phyloP scores from a whole-genome alignment of 371 early-diverging fungal species.

The Syncephalastrum racemosum region DNA sequence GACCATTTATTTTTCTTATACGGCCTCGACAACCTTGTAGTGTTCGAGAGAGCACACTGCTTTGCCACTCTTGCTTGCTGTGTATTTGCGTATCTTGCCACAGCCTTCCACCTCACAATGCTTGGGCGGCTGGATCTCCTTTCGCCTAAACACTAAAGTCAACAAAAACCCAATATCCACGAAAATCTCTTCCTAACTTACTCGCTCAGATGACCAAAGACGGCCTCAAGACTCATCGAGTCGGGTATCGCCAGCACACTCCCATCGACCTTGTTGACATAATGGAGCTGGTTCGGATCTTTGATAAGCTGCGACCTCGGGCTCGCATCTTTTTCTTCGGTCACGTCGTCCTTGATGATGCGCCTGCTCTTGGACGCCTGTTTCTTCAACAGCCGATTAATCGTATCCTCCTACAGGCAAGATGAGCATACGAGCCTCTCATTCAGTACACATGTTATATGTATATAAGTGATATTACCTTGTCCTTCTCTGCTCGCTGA shows the following conservation, averaged over 20 bases:
- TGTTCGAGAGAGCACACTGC: slow-evolving; percentile 47
- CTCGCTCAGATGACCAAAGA: slow-evolving; percentile 22
- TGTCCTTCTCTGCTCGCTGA: slow-evolving; percentile 76
- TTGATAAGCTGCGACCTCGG: slow-evolving; percentile 13
- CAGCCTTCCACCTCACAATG: slow-evolving; percentile 35
- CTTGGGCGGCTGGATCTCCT: too few relatives aligned
- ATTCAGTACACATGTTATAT: too few relatives aligned
- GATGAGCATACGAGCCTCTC: too few relatives aligned
- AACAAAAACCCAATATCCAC: too few relatives aligned
- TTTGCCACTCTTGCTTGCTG: slow-evolving; percentile 36
- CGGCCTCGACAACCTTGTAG: slow-evolving; percentile 31
- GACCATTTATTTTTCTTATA: too few relatives aligned
- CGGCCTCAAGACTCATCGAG: slow-evolving; percentile 22
- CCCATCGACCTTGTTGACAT: slow-evolving; percentile 25
- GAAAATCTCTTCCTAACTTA: background rate
- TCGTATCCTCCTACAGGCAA: slow-evolving; percentile 54
- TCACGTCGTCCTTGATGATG: slow-evolving; percentile 54
- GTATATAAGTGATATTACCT: slow-evolving; percentile 33
- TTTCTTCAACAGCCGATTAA: slow-evolving; percentile 73
- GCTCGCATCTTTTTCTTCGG: slow-evolving; percentile 24
- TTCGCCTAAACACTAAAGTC: too few relatives aligned
- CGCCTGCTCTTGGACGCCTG: slow-evolving; percentile 69
- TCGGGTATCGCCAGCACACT: slow-evolving; percentile 31
- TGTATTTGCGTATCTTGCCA: slow-evolving; percentile 35
- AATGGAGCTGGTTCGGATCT: slow-evolving; percentile 28